phyloP scores from a whole-genome alignment of 1,139 yeast genomes.

The Suhomyces atakaporum region DNA sequence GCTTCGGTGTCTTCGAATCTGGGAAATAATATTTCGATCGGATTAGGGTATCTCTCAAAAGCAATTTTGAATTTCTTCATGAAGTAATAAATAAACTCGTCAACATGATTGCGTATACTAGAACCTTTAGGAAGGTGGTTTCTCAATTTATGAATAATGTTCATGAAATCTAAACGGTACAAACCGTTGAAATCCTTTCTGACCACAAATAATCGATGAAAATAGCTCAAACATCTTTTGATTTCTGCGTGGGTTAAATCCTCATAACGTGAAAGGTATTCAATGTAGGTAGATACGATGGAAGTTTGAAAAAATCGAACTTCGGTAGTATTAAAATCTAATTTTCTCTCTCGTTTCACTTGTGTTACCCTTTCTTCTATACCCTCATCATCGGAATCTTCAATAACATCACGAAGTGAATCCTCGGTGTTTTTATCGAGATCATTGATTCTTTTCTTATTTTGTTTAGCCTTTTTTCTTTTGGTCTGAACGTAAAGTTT shows the following conservation, averaged over 20 bases:
- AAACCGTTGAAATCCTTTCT: constrained; percentile 63
- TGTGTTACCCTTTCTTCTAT: constrained; percentile 42
- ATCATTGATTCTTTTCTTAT: constrained; percentile 22
- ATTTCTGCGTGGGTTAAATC: constrained; percentile 66
- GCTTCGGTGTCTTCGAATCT: constrained; percentile 51
- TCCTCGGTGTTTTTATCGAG: constrained; percentile 31
- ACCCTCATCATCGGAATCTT: constrained; percentile 47
- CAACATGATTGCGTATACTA: constrained; percentile 57
- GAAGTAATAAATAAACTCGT: constrained; percentile 65
- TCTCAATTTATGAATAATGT: constrained; percentile 34
- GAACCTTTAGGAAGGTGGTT: constrained; percentile 35
- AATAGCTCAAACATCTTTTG: constrained; percentile 65
- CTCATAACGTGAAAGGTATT: constrained; percentile 52
- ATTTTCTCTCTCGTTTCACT: constrained; percentile 50
- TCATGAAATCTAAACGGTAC: constrained; percentile 75
- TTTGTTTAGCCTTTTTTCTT: constrained; percentile 28
- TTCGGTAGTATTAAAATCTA: constrained; percentile 47
- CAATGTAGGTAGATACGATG: constrained; percentile 54
- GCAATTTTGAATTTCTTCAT: constrained; percentile 61
- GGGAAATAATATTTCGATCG: constrained; percentile 70
- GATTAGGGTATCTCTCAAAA: constrained; percentile 55
- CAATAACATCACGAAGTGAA: constrained; percentile 37
- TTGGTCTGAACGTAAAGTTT: constrained; percentile 56
- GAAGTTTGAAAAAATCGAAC: constrained; percentile 42
- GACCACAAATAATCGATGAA: constrained; percentile 67